Percentiles rank a stretch among this genome's conserved stretches.
Evolutionary conservation across 371 early-diverging fungal species (phyloP).

Genomic region (Mortierella sp.): DNA sequence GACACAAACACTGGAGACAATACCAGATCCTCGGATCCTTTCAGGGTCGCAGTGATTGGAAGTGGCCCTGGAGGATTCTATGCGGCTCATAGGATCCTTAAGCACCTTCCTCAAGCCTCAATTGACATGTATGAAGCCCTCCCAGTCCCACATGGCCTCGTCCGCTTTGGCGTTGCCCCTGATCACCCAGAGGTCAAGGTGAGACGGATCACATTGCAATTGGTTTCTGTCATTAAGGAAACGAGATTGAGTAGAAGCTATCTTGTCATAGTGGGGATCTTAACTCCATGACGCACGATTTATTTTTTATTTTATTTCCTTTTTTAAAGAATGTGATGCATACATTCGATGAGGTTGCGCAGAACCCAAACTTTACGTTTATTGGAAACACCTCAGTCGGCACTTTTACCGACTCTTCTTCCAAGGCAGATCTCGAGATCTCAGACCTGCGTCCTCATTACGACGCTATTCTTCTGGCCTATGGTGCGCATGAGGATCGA

Average conservation of each 20-base stretch:
- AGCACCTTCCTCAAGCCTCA: constrained; percentile 61
- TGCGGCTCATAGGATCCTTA: constrained; percentile 86
- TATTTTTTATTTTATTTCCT: constrained; percentile 6
- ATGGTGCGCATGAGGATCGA: constrained; percentile 88
- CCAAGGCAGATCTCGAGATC: constrained; percentile 47
- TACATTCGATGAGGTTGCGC: constrained; percentile 86
- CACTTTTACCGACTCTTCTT: constrained; percentile 62
- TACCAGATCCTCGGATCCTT: constrained; percentile 39
- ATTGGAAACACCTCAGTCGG: constrained; percentile 86
- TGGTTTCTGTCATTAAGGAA: neutral
- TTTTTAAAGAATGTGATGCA: constrained; percentile 79
- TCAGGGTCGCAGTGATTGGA: constrained; percentile 82
- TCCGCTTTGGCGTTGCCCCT: constrained; percentile 98
- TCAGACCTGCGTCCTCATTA: constrained; percentile 73
- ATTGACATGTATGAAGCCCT: constrained; percentile 92
- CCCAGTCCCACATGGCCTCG: constrained; percentile 93
- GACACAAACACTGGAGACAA: neutral
- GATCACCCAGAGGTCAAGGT: constrained; percentile 98
- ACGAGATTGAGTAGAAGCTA: neutral
- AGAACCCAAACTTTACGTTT: constrained; percentile 79
- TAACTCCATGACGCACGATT: neutral
- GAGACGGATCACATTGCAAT: constrained; percentile 15
- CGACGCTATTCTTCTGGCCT: constrained; percentile 87
- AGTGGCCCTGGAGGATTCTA: constrained; percentile 97
- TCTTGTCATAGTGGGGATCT: neutral